Percentiles rank a stretch among this genome's conserved stretches.
phyloP scores from a whole-genome alignment of 2,329 filamentous ascomycete genomes.

The Colletotrichum scovillei region DNA sequence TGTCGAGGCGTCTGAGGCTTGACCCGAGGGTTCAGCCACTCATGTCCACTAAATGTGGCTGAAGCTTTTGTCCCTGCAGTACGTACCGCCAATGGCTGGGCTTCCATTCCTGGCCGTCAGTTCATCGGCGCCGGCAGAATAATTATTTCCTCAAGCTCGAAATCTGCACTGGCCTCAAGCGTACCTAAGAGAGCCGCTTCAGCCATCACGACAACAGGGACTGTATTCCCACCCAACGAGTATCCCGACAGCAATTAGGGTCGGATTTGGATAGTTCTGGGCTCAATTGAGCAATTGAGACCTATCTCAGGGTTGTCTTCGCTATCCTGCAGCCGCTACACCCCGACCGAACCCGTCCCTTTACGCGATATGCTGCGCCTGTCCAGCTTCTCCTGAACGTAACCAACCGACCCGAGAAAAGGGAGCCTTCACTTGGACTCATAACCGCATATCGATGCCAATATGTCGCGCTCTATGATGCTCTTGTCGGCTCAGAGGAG shows the following conservation, averaged over 20 bases:
- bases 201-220: not conserved
- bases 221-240: not conserved
- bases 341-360: not conserved
- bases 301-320: not conserved
- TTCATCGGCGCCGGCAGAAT: constrained; percentile 26
- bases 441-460: not conserved
- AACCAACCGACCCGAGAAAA: constrained; percentile 2
- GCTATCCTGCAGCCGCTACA: not conserved
- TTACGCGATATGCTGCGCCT: constrained; percentile 27
- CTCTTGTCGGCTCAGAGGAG: constrained; percentile 18
- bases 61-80: not conserved
- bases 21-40: not conserved
- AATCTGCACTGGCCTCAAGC: constrained; percentile 24
- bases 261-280: too few species aligned
- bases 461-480: constrained; percentile 10
- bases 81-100: not conserved
- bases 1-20: constrained; percentile 21
- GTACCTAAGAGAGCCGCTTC: constrained; percentile 5
- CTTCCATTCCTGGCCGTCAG: not conserved
- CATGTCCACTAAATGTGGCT: not conserved
- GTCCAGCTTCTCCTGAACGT: constrained; percentile 15
- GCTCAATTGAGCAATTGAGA: not conserved
- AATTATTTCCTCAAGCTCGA: constrained; percentile 31
- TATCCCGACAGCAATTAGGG: not conserved
- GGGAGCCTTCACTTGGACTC: not conserved